Conservation (phyloP, 805 yeast genomes). For the Cyberlindnera xylosilytica region DNA sequence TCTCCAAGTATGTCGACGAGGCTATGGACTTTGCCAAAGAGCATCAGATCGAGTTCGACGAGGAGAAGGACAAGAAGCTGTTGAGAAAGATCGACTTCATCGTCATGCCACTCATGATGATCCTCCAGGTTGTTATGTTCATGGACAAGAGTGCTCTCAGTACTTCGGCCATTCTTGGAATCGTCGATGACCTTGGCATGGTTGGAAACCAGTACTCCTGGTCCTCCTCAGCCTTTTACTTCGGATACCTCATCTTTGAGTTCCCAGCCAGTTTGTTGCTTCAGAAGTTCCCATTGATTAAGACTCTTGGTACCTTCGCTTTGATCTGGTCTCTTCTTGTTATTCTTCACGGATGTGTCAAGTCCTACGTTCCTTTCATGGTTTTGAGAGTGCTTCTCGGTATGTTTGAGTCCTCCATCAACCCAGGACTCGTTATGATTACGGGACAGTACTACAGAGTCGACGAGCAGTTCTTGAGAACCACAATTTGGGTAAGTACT, state of each 20-base stretch:
- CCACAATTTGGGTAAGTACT: constrained; percentile 2
- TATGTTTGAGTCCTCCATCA: background rate
- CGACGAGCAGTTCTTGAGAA: background rate
- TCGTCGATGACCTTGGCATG: background rate
- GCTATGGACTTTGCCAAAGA: background rate
- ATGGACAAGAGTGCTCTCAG: constrained; percentile 1
- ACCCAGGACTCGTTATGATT: background rate
- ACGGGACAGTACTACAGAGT: background rate
- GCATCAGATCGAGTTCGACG: background rate
- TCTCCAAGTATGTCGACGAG: background rate
- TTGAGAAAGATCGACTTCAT: constrained; percentile 1
- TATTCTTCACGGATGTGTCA: background rate
- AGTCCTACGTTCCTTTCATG: background rate
- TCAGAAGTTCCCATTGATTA: constrained; percentile 1
- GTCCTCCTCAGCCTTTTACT: constrained; percentile 1
- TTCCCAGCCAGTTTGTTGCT: constrained; percentile 2
- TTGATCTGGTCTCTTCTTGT: background rate
- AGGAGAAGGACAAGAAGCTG: background rate
- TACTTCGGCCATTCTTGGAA: background rate
- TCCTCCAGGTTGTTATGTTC: background rate
- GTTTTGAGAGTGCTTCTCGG: background rate
- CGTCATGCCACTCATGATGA: constrained; percentile 1
- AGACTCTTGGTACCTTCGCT: background rate
- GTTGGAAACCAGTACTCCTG: constrained; percentile 2
- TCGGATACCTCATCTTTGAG: constrained; percentile 1